Evolutionary conservation across 75 land plant species (phyloP).

Genomic region (Cupressus sempervirens): DNA sequence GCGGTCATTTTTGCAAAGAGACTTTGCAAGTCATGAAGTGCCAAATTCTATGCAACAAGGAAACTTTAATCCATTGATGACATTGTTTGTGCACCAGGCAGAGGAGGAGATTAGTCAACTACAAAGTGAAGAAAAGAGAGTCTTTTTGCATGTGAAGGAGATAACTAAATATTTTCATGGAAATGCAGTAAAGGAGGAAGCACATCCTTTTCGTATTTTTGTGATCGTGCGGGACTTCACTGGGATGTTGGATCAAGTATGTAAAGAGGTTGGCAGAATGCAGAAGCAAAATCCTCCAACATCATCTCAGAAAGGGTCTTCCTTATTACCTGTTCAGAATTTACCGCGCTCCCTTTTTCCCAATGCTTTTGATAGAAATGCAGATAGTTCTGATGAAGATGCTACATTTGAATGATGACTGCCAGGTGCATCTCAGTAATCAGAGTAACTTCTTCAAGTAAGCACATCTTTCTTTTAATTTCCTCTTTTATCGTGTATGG

Average conservation of each 20-base stretch:
- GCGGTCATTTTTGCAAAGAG: constrained; percentile 16
- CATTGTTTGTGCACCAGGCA: constrained; percentile 36
- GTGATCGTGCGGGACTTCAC: constrained; percentile 55
- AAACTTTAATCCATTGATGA: constrained; percentile 45
- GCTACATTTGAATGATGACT: not conserved
- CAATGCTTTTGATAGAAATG: constrained; percentile 6
- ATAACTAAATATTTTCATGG: constrained; percentile 69
- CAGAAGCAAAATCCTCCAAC: constrained; percentile 21
- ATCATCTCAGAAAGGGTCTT: constrained; percentile 31
- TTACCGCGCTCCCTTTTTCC: constrained; percentile 24
- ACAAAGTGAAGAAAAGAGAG: constrained; percentile 39
- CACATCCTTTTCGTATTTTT: constrained; percentile 59
- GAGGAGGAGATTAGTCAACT: constrained; percentile 35
- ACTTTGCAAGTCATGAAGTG: not conserved
- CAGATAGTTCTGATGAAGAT: constrained; percentile 37
- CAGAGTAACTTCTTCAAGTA: not conserved
- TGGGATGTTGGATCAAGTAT: constrained; percentile 54
- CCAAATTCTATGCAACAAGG: constrained; percentile 16
- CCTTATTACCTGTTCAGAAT: constrained; percentile 12
- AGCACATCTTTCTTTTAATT: not conserved
- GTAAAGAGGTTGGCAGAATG: constrained; percentile 56
- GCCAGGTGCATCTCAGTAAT: not conserved
- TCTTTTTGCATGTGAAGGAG: constrained; percentile 46
- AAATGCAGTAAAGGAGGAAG: constrained; percentile 43
- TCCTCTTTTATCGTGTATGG: not conserved